Conservation (phyloP, 2,329 filamentous ascomycete species). For the Leptographium radiaticola region DNA sequence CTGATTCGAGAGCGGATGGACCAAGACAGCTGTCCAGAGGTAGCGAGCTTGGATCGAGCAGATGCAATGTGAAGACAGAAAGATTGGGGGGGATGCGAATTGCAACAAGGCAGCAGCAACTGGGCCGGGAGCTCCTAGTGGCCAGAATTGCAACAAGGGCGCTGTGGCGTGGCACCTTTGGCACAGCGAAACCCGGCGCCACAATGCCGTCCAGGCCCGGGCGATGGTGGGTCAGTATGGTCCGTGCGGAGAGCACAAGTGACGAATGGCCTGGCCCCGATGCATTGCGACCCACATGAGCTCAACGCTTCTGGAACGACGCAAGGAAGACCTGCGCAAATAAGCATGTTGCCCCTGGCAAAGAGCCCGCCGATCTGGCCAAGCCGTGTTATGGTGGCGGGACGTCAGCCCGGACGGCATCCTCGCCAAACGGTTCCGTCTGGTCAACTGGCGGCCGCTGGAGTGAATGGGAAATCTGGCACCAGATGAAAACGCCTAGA, state of each 20-base stretch:
- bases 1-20: not conserved
- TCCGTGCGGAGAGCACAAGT: not conserved
- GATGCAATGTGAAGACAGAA: not conserved
- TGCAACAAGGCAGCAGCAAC: not conserved
- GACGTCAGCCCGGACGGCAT: no score
- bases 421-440: no score
- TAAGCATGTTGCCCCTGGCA: no score
- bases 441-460: no score
- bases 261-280: not conserved
- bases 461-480: no score
- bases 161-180: not conserved
- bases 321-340: no score
- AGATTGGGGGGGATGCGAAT: not conserved
- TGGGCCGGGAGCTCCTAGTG: not conserved
- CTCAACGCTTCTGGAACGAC: not conserved
- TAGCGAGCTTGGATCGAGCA: not conserved
- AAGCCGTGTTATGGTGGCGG: no score
- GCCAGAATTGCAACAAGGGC: not conserved
- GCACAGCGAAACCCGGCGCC: not conserved
- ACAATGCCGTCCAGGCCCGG: not conserved
- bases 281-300: not conserved
- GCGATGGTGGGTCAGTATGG: not conserved
- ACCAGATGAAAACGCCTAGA: no score
- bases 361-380: no score
- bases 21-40: not conserved